Percentiles rank a stretch among this genome's conserved stretches.
These are phyloP conservation scores for Galeopsis tetrahit DNA, from an alignment of 257 asterid species.

Conservation along the genomic window DNA sequence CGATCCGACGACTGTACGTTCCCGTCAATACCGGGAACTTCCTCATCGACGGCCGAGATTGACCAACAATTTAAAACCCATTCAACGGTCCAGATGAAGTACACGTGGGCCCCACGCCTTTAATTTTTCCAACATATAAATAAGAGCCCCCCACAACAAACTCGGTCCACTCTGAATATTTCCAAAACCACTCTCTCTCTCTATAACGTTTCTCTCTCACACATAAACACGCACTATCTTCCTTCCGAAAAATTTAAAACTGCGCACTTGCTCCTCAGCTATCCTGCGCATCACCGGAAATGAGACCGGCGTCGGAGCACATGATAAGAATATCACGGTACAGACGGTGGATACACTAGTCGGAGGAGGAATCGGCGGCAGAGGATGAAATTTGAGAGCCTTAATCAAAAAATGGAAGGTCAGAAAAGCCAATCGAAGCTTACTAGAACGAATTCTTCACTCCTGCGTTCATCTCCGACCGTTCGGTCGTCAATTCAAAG, in stretches of 20 bases:
- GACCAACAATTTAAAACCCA: slow-evolving; percentile 15
- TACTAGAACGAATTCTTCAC: slow-evolving; percentile 81
- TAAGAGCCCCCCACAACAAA: slow-evolving; percentile 35
- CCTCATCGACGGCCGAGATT: slow-evolving; percentile 47
- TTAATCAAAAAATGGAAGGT: slow-evolving; percentile 61
- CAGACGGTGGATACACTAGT: slow-evolving; percentile 45
- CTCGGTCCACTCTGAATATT: slow-evolving; percentile 52
- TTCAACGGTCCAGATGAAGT: slow-evolving; percentile 47
- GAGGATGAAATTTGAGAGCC: slow-evolving; percentile 31
- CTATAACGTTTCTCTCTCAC: slow-evolving; percentile 31
- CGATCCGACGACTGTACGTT: slow-evolving; percentile 50
- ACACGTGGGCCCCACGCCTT: slow-evolving; percentile 45
- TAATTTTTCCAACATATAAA: slow-evolving; percentile 43
- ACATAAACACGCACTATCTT: slow-evolving; percentile 25
- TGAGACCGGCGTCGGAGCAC: slow-evolving; percentile 67
- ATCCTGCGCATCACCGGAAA: slow-evolving; percentile 53
- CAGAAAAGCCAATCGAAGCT: slow-evolving; percentile 79
- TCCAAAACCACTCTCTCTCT: slow-evolving; percentile 35
- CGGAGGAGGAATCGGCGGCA: slow-evolving; percentile 24
- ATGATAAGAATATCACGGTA: slow-evolving; percentile 56
- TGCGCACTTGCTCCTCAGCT: slow-evolving; percentile 36
- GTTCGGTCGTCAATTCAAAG: slow-evolving; percentile 83
- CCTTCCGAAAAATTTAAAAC: slow-evolving; percentile 31
- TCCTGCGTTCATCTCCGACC: slow-evolving; percentile 92
- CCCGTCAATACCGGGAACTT: slow-evolving; percentile 44